These are phyloP conservation scores for Acanthamoeba royreba DNA, from an alignment of 208 protist species.

Conservation along the genomic window DNA sequence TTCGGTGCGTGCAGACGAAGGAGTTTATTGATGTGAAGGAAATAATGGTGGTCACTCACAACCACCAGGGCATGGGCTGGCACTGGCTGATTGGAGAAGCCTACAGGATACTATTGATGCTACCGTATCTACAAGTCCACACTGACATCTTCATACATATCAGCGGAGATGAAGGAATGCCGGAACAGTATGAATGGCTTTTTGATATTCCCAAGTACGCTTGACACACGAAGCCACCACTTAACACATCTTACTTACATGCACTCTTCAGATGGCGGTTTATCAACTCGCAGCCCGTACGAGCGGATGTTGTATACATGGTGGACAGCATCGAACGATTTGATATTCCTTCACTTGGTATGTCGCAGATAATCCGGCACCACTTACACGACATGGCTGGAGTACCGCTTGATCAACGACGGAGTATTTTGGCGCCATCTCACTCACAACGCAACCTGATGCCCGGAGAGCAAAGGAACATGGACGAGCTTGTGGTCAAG, in stretches of 20 bases:
- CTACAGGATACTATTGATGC: neutral
- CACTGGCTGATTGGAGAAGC: neutral
- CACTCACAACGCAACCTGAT: too few relatives aligned
- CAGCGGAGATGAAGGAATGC: neutral
- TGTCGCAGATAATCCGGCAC: neutral
- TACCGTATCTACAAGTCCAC: neutral
- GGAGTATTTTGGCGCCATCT: neutral
- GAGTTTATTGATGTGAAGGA: neutral
- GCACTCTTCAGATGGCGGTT: neutral
- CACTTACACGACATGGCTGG: neutral
- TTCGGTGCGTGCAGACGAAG: neutral
- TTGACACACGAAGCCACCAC: neutral
- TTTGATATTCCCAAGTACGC: neutral
- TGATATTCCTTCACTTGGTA: neutral
- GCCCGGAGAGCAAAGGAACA: neutral
- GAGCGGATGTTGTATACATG: neutral
- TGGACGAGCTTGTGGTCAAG: neutral
- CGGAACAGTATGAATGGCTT: neutral
- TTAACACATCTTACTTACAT: neutral
- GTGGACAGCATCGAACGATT: neutral
- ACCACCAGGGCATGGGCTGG: neutral
- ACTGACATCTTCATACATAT: neutral
- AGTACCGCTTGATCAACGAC: neutral
- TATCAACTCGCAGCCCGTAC: neutral
- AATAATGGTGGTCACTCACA: neutral